These are phyloP conservation scores for Sporothrix euskadiensis DNA, from an alignment of 2,329 filamentous ascomycete genomes.

Conservation along the genomic window DNA sequence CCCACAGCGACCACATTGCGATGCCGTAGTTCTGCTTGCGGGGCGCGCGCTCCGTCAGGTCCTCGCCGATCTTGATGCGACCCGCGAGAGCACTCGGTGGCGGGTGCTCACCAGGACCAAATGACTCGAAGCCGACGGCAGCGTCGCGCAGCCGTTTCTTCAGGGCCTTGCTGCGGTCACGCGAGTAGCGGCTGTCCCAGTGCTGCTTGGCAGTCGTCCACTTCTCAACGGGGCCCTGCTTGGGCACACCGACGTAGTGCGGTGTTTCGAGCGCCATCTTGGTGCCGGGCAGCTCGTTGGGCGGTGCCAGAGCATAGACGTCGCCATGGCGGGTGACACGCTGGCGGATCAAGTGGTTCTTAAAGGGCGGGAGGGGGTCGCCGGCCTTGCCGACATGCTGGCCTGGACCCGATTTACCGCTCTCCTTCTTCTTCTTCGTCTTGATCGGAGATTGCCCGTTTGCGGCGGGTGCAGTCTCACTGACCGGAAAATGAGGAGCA, in stretches of 20 bases:
- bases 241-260: conserved; percentile 73
- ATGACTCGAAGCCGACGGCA: conserved; percentile 67
- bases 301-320: conserved; percentile 66
- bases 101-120: conserved; percentile 70
- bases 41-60: conserved; percentile 51
- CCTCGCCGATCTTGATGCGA: conserved; percentile 55
- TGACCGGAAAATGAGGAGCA: background rate
- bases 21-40: conserved; percentile 68
- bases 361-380: conserved; percentile 77
- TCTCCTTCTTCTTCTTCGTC: conserved; percentile 27
- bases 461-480: background rate
- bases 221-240: conserved; percentile 74
- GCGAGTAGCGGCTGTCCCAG: conserved; percentile 73
- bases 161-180: conserved; percentile 69
- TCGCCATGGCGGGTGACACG: conserved; percentile 76
- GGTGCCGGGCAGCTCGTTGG: conserved; percentile 65
- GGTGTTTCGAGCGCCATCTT: conserved; percentile 59
- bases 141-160: conserved; percentile 73
- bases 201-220: conserved; percentile 75
- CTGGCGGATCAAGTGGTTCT: conserved; percentile 88
- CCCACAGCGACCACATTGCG: conserved; percentile 83
- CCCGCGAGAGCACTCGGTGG: conserved; percentile 83
- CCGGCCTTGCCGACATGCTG: conserved; percentile 76
- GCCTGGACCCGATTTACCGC: conserved; percentile 26
- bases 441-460: background rate